Conservation (phyloP, 2,329 filamentous ascomycete genomes). For the Botrytis fabae region DNA sequence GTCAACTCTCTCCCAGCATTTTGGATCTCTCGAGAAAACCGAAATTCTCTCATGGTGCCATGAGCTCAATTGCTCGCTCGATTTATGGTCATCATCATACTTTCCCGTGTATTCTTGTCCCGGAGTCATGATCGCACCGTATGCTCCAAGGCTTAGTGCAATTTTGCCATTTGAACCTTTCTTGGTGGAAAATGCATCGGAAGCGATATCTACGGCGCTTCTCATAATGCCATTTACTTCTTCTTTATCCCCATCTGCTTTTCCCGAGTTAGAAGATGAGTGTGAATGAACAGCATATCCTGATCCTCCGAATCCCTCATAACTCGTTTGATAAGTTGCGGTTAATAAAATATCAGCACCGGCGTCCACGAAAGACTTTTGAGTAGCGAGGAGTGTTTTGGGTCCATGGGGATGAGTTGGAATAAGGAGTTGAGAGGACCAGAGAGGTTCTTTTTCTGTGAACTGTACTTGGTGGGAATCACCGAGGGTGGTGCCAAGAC, state of each 20-base stretch:
- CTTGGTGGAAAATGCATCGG: constrained; percentile 37
- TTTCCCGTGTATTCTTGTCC: constrained; percentile 64
- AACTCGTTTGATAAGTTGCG: constrained; percentile 66
- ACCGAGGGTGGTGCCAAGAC: constrained; percentile 66
- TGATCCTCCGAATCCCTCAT: constrained; percentile 50
- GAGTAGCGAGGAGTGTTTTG: constrained; percentile 16
- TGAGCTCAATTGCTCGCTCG: constrained; percentile 46
- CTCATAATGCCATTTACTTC: constrained; percentile 48
- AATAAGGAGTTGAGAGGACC: constrained; percentile 67
- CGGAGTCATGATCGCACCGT: constrained; percentile 66
- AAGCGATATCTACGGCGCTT: constrained; percentile 43
- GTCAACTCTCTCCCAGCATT: constrained; percentile 44
- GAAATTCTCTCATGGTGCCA: constrained; percentile 60
- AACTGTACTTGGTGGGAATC: constrained; percentile 57
- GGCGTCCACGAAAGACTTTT: constrained; percentile 43
- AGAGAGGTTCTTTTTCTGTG: constrained; percentile 56
- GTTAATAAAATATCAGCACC: constrained; percentile 65
- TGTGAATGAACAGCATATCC: constrained; percentile 17
- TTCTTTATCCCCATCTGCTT: constrained; percentile 28
- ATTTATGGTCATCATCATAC: constrained; percentile 54
- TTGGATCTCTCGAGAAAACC: constrained; percentile 45
- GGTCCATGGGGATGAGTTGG: constrained; percentile 43
- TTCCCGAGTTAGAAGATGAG: not conserved
- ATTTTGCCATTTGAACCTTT: constrained; percentile 36
- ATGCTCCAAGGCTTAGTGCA: constrained; percentile 64